Evolutionary conservation across 148 eudicot species (phyloP).

Genomic region (Chenopodium album): DNA sequence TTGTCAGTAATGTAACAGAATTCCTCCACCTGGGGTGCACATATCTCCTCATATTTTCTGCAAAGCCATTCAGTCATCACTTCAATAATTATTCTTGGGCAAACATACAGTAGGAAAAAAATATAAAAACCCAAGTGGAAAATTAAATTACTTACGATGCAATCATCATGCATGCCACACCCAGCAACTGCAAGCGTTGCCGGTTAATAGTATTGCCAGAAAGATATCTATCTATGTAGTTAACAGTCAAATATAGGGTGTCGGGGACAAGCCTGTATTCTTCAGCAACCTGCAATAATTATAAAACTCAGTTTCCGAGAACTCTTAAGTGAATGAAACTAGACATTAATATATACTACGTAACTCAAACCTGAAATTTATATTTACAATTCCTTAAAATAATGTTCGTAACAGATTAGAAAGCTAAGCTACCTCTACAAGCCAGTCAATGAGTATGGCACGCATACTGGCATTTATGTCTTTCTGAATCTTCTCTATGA

Average conservation of each 20-base stretch:
- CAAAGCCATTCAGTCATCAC: not conserved
- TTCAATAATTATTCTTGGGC: not conserved
- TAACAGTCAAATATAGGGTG: constrained; percentile 80
- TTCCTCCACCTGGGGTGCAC: constrained; percentile 99
- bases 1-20: constrained; percentile 94
- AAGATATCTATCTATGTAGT: constrained; percentile 92
- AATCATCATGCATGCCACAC: constrained; percentile 96
- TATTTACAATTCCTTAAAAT: not conserved
- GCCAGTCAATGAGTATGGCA: constrained; percentile 90
- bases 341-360: not conserved
- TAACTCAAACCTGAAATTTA: not conserved
- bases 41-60: constrained; percentile 97
- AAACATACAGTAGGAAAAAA: not conserved
- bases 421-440: constrained; percentile 70
- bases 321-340: not conserved
- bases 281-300: constrained; percentile 68
- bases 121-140: not conserved
- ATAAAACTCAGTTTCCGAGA: not conserved
- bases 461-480: constrained; percentile 97
- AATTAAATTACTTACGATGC: constrained; percentile 66
- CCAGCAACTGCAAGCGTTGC: constrained; percentile 83
- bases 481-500: constrained; percentile 84
- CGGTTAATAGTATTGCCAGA: constrained; percentile 81
- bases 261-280: constrained; percentile 97
- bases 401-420: not conserved